Conservation (phyloP, 495 filamentous ascomycete species). For the Penicillium turbatum region DNA sequence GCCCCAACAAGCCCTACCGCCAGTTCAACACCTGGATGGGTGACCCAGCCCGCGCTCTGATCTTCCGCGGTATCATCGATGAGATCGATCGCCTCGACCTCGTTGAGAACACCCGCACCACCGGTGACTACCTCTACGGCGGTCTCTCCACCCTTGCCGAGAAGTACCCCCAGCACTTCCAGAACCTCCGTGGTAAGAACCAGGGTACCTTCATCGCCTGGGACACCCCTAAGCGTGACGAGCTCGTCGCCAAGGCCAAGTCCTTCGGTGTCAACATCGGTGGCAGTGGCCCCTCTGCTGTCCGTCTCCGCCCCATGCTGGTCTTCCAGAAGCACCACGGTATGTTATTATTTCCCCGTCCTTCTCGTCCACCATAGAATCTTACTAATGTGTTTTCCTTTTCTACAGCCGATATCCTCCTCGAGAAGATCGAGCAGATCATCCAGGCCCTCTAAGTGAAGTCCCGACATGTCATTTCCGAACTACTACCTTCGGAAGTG, state of each 20-base stretch:
- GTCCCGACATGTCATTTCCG: slow-evolving; percentile 4
- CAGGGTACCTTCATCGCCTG: slow-evolving; percentile 97
- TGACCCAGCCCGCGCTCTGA: slow-evolving; percentile 82
- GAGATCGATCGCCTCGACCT: slow-evolving; percentile 81
- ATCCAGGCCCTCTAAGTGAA: slow-evolving; percentile 51
- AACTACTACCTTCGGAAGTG: slow-evolving; percentile 8
- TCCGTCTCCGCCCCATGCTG: slow-evolving; percentile 90
- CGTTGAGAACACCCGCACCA: slow-evolving; percentile 72
- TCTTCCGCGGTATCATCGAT: slow-evolving; percentile 88
- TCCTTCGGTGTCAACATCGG: slow-evolving; percentile 87
- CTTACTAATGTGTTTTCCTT: slow-evolving; percentile 21
- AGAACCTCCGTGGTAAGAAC: slow-evolving; percentile 88
- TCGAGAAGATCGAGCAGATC: slow-evolving; percentile 73
- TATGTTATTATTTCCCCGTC: not conserved
- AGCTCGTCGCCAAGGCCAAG: slow-evolving; percentile 73
- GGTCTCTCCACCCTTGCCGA: slow-evolving; percentile 64
- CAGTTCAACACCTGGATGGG: slow-evolving; percentile 99
- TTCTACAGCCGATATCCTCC: slow-evolving; percentile 48
- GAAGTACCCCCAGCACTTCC: slow-evolving; percentile 77
- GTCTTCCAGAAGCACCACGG: slow-evolving; percentile 92
- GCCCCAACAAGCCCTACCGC: slow-evolving; percentile 98
- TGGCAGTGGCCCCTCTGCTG: slow-evolving; percentile 73
- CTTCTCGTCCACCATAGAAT: not conserved
- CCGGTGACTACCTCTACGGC: slow-evolving; percentile 78
- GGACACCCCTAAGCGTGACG: slow-evolving; percentile 81